Evolutionary conservation across 768 basidiomycete genomes (phyloP).

Genomic region (Stropharia rugosoannulata): DNA sequence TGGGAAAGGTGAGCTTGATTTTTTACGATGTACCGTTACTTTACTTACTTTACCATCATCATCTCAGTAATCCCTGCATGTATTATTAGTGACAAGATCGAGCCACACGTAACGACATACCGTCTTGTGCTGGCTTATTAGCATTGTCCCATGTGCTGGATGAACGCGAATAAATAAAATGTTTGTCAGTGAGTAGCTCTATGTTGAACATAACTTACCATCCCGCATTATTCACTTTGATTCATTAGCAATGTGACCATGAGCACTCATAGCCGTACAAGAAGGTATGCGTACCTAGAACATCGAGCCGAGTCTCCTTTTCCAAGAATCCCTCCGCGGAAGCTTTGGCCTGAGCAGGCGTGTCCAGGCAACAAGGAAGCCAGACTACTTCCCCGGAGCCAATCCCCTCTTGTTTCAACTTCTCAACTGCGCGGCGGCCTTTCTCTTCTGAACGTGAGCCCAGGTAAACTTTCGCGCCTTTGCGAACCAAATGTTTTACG

Average conservation of each 20-base stretch:
- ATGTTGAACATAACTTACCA: not conserved
- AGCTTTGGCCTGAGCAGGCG: constrained; percentile 3
- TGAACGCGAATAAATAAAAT: too few species aligned
- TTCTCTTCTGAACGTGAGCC: constrained; percentile 40
- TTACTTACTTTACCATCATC: constrained; percentile 11
- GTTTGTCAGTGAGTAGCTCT: not conserved
- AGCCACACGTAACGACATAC: not conserved
- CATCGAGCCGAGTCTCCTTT: constrained; percentile 12
- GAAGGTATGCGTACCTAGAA: not conserved
- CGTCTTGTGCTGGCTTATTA: constrained; percentile 3
- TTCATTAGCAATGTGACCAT: not conserved
- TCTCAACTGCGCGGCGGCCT: constrained; percentile 17
- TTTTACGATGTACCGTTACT: not conserved
- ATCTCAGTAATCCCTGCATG: constrained; percentile 11
- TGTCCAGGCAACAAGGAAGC: constrained; percentile 7
- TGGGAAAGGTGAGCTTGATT: not conserved
- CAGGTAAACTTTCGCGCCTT: constrained; percentile 54
- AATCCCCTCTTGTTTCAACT: constrained; percentile 8
- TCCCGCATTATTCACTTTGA: constrained; percentile 8
- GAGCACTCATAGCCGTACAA: not conserved
- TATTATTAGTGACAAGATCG: not conserved
- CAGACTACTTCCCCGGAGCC: constrained; percentile 11
- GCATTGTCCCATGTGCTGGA: not conserved
- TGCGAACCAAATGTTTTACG: constrained; percentile 41
- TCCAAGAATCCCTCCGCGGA: constrained; percentile 13